Evolutionary conservation across 1,284 basidiomycete genomes (phyloP).

Genomic region (Sanguinoderma infundibulare): DNA sequence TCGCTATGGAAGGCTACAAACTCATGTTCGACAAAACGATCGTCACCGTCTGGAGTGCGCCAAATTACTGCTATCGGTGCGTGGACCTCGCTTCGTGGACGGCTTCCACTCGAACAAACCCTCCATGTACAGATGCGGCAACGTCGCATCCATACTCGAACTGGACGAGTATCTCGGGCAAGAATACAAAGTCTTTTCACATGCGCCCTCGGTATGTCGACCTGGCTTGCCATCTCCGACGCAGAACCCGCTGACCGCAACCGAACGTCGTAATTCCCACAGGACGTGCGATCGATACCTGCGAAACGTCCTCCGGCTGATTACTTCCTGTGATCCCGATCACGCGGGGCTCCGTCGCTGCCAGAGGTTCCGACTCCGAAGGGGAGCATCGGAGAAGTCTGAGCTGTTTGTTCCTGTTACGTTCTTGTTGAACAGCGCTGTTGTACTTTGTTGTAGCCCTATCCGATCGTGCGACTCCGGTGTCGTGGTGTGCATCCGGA

Average conservation of each 20-base stretch:
- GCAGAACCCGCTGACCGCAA: not conserved
- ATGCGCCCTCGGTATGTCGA: slow-evolving; percentile 71
- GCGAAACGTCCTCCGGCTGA: slow-evolving; percentile 89
- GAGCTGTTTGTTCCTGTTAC: not conserved
- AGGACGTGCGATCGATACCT: slow-evolving; percentile 88
- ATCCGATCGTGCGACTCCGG: not conserved
- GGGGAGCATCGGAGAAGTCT: not conserved
- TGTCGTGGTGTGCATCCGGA: not conserved
- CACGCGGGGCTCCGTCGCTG: too few species aligned
- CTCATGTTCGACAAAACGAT: slow-evolving; percentile 96
- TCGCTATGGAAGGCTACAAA: slow-evolving; percentile 99
- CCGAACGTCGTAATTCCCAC: slow-evolving; percentile 23
- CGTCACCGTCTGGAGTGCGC: slow-evolving; percentile 98
- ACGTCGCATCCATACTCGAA: slow-evolving; percentile 92
- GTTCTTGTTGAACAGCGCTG: not conserved
- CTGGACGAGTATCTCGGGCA: slow-evolving; percentile 90
- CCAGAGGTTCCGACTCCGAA: not conserved
- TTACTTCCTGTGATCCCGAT: slow-evolving; percentile 65
- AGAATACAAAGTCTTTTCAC: slow-evolving; percentile 90
- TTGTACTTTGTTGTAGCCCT: slow-evolving; percentile 15
- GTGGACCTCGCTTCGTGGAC: slow-evolving; percentile 31
- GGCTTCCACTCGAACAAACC: not conserved
- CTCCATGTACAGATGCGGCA: slow-evolving; percentile 73
- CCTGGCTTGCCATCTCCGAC: not conserved
- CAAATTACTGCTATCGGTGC: slow-evolving; percentile 97